Evolutionary conservation across 139 green algal genomes (phyloP).

Genomic region (Desmodesmus armatus): DNA sequence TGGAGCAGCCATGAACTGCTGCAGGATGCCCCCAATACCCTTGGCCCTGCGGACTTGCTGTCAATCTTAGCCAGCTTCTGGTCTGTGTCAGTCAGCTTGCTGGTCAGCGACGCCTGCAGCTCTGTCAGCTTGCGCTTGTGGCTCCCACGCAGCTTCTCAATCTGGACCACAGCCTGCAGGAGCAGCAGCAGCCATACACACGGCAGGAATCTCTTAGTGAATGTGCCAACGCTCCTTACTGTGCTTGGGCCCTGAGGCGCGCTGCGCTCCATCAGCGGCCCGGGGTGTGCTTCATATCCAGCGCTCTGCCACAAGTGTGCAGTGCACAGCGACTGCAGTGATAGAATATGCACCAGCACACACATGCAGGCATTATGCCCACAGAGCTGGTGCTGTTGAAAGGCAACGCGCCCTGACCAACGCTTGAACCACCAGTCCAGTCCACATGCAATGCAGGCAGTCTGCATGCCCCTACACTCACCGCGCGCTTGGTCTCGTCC

Average conservation of each 20-base stretch:
- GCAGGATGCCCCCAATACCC: not conserved
- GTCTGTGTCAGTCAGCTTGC: constrained; percentile 25
- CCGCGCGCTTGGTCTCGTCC: constrained; percentile 42
- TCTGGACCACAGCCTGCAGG: constrained; percentile 9
- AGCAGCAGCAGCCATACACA: not conserved
- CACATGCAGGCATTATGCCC: not conserved
- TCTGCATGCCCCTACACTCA: not conserved
- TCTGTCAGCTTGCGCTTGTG: constrained; percentile 31
- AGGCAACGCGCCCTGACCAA: not conserved
- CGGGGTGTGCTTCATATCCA: not conserved
- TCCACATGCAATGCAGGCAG: not conserved
- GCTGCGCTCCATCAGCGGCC: not conserved
- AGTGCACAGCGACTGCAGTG: no score
- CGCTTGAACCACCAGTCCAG: no score
- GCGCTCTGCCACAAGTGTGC: no score
- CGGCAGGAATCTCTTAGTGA: not conserved
- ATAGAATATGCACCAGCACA: not conserved
- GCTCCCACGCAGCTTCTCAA: not conserved
- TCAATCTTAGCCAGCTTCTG: constrained; percentile 16
- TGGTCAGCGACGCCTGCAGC: not conserved
- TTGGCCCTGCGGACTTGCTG: not conserved
- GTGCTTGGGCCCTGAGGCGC: not conserved
- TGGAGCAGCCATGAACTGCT: not conserved
- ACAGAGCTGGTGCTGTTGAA: not conserved
- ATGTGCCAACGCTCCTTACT: not conserved